Conservation (phyloP, 1,139 yeast species). For the Suhomyces coccinellae region DNA sequence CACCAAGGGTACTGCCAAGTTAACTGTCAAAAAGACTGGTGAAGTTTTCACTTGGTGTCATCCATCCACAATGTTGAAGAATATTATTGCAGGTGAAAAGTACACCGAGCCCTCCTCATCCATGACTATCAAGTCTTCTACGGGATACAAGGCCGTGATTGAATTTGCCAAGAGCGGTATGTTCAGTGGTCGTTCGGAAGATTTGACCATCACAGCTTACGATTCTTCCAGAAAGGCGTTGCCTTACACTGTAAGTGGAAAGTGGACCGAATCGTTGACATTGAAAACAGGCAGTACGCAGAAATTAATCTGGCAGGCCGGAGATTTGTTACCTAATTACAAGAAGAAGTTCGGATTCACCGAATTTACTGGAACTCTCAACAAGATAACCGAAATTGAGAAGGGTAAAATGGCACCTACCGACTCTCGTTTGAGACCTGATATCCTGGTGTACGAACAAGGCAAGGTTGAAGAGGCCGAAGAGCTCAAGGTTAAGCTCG, state of each 20-base stretch:
- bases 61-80: conserved; percentile 80
- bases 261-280: conserved; percentile 69
- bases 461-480: conserved; percentile 76
- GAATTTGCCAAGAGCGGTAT: conserved; percentile 72
- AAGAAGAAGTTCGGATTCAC: conserved; percentile 82
- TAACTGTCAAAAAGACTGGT: conserved; percentile 59
- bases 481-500: conserved; percentile 60
- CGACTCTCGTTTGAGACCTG: conserved; percentile 90
- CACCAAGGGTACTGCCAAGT: conserved; percentile 66
- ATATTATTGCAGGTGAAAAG: conserved; percentile 91
- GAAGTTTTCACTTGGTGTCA: conserved; percentile 78
- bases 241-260: conserved; percentile 57
- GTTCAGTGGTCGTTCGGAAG: conserved; percentile 89
- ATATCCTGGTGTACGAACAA: conserved; percentile 67
- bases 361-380: conserved; percentile 74
- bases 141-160: conserved; percentile 66
- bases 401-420: conserved; percentile 69
- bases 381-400: conserved; percentile 74
- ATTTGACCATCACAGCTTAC: conserved; percentile 57
- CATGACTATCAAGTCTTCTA: conserved; percentile 64
- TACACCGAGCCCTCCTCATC: conserved; percentile 85
- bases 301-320: conserved; percentile 63
- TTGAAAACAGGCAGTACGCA: conserved; percentile 44
- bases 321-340: conserved; percentile 59
- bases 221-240: conserved; percentile 37